Conservation (phyloP, 345 rosid species). For the Syzygium oleosum region DNA sequence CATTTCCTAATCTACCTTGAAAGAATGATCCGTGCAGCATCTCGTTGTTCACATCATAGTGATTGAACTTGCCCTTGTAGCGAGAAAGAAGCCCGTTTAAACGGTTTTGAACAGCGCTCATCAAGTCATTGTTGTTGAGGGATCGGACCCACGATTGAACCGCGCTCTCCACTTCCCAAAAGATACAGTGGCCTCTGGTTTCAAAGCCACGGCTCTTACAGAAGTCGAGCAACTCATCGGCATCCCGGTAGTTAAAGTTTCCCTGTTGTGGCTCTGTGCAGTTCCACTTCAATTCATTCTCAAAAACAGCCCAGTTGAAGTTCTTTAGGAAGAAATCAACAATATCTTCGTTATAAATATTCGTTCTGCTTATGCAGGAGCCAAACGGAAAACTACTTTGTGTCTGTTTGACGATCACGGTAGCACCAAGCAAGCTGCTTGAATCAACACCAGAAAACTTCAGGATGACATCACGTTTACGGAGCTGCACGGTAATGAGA, state of each 20-base stretch:
- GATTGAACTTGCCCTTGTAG: constrained; percentile 78
- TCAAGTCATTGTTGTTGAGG: constrained; percentile 45
- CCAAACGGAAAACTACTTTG: constrained; percentile 76
- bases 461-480: constrained; percentile 66
- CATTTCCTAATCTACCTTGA: constrained; percentile 51
- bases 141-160: constrained; percentile 76
- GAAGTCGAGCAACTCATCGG: constrained; percentile 71
- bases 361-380: constrained; percentile 70
- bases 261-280: constrained; percentile 89
- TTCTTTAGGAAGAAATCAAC: constrained; percentile 61
- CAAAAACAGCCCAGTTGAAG: constrained; percentile 95
- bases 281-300: constrained; percentile 92
- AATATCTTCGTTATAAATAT: constrained; percentile 82
- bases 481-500: constrained; percentile 37
- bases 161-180: constrained; percentile 81
- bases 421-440: constrained; percentile 29
- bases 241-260: constrained; percentile 63
- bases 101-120: constrained; percentile 66
- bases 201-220: constrained; percentile 49
- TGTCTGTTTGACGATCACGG: constrained; percentile 50
- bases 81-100: constrained; percentile 67
- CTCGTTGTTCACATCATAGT: constrained; percentile 96
- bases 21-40: constrained; percentile 95
- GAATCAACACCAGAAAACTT: constrained; percentile 49
- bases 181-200: constrained; percentile 86